Conservation (phyloP, 2,329 filamentous ascomycete genomes). For the Clarireedia monteithiana region DNA sequence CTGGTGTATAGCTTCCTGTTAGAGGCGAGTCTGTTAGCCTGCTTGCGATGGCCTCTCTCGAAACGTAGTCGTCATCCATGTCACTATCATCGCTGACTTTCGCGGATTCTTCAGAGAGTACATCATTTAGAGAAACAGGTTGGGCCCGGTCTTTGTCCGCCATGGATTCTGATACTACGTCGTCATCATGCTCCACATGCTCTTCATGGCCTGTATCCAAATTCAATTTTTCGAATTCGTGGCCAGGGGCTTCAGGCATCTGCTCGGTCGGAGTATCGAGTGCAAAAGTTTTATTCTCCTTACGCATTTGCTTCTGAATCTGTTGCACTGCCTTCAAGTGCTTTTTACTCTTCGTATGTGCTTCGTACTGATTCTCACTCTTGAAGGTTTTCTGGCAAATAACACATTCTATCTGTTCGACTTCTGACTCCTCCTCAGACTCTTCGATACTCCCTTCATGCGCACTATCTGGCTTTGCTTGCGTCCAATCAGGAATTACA, state of each 20-base stretch:
- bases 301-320: slow-evolving; percentile 72
- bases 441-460: slow-evolving; percentile 49
- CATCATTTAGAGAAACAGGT: no score
- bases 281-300: slow-evolving; percentile 61
- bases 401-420: slow-evolving; percentile 62
- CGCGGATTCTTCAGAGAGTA: not conserved
- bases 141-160: not conserved
- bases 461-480: slow-evolving; percentile 44
- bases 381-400: slow-evolving; percentile 76
- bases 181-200: not conserved
- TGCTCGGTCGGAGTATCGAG: slow-evolving; percentile 29
- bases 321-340: slow-evolving; percentile 81
- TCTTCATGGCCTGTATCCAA: slow-evolving; percentile 1
- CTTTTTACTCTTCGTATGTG: slow-evolving; percentile 95
- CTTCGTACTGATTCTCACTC: slow-evolving; percentile 84
- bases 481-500: slow-evolving; percentile 66
- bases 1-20: not conserved
- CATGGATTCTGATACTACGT: not conserved
- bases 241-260: slow-evolving; percentile 9
- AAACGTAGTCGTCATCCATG: not conserved
- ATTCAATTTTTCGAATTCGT: slow-evolving; percentile 18
- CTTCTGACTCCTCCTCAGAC: slow-evolving; percentile 43
- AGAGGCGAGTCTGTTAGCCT: not conserved
- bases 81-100: slow-evolving; percentile 5
- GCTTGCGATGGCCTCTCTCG: not conserved